Conservation (phyloP, 306 rosid genomes). For the Delonix regia region DNA sequence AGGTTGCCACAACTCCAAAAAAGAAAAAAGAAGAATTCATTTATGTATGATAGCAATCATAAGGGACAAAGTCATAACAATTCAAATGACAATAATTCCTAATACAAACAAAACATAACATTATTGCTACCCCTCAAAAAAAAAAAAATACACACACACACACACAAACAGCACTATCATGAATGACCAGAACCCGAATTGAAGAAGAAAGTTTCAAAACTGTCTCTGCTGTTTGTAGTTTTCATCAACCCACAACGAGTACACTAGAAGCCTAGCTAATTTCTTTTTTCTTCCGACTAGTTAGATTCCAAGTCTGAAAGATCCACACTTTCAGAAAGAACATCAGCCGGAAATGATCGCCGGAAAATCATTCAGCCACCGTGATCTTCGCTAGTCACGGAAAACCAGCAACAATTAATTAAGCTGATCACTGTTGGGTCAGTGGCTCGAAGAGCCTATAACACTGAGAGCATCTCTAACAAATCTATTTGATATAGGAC, state of each 20-base stretch:
- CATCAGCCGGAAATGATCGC: neutral
- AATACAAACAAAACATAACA: conserved; percentile 19
- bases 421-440: too few relatives aligned
- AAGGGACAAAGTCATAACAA: neutral
- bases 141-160: too few relatives aligned
- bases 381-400: neutral
- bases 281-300: too few relatives aligned
- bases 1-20: neutral
- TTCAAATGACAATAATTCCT: neutral
- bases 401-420: neutral
- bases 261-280: too few relatives aligned
- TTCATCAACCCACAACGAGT: neutral
- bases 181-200: neutral
- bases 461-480: too few relatives aligned
- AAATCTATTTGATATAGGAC: too few relatives aligned
- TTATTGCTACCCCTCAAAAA: conserved; percentile 7
- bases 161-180: neutral
- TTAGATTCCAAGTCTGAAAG: too few relatives aligned
- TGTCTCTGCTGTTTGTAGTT: neutral
- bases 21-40: neutral
- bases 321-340: neutral
- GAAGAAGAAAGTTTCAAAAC: conserved; percentile 19
- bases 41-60: neutral
- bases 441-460: too few relatives aligned
- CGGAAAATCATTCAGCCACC: neutral